phyloP scores from a whole-genome alignment of 129 eudicot species.

The Chrysanthemum lavandulifolium region DNA sequence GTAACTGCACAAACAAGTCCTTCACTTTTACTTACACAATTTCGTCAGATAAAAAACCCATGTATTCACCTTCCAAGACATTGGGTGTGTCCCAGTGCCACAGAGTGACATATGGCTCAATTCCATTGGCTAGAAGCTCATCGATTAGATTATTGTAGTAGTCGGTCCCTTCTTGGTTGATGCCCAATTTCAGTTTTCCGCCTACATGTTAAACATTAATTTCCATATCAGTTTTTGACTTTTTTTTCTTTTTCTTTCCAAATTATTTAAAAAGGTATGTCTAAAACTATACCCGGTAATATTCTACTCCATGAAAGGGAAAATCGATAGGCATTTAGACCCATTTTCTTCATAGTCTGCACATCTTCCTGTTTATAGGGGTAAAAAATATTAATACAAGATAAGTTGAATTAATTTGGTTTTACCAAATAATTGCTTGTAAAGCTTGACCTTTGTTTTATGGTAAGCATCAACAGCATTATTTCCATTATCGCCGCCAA shows the following conservation, averaged over 20 bases:
- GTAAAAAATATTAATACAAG: neutral
- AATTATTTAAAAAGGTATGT: neutral
- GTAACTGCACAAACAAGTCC: neutral
- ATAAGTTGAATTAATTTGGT: neutral
- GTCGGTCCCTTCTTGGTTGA: constrained; percentile 35
- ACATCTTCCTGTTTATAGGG: constrained; percentile 31
- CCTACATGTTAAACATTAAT: constrained; percentile 8
- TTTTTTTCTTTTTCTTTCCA: neutral
- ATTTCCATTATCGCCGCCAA: constrained; percentile 32
- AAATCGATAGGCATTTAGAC: constrained; percentile 35
- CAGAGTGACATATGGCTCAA: constrained; percentile 32
- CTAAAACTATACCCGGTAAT: constrained; percentile 29
- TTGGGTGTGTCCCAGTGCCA: constrained; percentile 42
- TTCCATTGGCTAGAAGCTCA: constrained; percentile 33
- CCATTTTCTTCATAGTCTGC: constrained; percentile 33
- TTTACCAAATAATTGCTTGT: neutral
- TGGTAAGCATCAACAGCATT: constrained; percentile 23
- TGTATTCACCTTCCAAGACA: constrained; percentile 33
- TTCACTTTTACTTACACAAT: constrained; percentile 28
- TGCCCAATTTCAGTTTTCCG: constrained; percentile 31
- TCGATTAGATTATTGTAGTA: constrained; percentile 35
- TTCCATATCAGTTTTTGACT: neutral
- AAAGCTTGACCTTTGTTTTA: constrained; percentile 23
- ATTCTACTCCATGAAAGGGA: constrained; percentile 40
- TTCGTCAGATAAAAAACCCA: constrained; percentile 29